A percentile compares a stretch with the other conserved stretches of the same genome.
Conservation (phyloP, 2,329 filamentous ascomycete species). For the Arachnopeziza araneosa region DNA sequence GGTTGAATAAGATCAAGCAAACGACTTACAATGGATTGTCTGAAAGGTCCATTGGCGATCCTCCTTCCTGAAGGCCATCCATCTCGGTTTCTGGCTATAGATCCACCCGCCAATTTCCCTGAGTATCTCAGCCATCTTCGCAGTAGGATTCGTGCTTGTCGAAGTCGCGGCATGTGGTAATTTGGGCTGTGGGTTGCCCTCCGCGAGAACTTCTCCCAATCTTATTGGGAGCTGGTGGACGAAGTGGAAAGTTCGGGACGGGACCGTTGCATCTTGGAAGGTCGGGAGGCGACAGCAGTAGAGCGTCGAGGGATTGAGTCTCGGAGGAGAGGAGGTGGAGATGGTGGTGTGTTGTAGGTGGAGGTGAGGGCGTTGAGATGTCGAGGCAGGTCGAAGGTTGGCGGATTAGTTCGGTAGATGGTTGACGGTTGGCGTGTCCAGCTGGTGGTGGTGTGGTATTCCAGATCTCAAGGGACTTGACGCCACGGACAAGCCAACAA, state of each 20-base stretch:
- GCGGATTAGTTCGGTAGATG: background rate
- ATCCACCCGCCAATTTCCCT: background rate
- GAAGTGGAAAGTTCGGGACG: background rate
- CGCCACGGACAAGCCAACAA: background rate
- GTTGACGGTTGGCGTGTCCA: background rate
- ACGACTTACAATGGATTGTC: constrained; percentile 65
- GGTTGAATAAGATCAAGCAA: background rate
- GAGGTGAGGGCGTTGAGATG: background rate
- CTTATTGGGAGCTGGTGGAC: background rate
- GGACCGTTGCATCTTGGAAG: background rate
- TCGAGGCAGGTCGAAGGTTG: background rate
- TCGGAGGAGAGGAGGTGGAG: background rate
- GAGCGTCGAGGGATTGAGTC: background rate
- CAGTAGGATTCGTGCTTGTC: no score
- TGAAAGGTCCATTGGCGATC: constrained; percentile 76
- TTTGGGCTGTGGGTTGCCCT: background rate
- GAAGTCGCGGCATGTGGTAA: background rate
- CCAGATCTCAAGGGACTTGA: background rate
- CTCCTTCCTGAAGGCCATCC: constrained; percentile 46
- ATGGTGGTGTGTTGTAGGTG: background rate
- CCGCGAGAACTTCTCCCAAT: background rate
- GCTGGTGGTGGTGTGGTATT: background rate
- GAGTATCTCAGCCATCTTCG: background rate
- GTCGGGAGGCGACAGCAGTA: background rate
- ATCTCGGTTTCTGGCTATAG: background rate